Conservation (phyloP, 2,329 filamentous ascomycete genomes). For the Phyllosticta citriasiana region DNA sequence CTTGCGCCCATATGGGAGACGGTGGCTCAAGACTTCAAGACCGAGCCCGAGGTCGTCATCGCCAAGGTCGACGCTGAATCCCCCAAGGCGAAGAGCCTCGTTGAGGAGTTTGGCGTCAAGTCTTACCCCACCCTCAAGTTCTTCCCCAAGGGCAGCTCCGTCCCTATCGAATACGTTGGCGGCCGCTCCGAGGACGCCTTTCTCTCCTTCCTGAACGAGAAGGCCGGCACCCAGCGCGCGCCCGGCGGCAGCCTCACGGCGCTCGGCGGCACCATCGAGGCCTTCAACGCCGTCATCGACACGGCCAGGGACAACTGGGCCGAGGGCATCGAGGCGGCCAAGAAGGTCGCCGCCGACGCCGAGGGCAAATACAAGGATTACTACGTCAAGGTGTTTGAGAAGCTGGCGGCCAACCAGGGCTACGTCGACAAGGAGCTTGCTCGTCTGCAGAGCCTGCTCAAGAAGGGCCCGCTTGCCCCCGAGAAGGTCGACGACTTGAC, state of each 20-base stretch:
- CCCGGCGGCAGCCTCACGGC: conserved; percentile 70
- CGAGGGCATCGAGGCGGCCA: conserved; percentile 59
- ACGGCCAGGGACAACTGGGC: conserved; percentile 56
- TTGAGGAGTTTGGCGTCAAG: conserved; percentile 64
- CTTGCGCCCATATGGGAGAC: conserved; percentile 87
- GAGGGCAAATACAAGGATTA: conserved; percentile 76
- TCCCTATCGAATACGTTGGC: conserved; percentile 60
- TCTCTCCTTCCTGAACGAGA: conserved; percentile 73
- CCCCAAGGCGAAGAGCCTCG: conserved; percentile 69
- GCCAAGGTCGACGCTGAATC: conserved; percentile 95
- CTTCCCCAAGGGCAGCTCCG: conserved; percentile 77
- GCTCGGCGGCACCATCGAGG: conserved; percentile 70
- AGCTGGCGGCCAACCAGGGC: conserved; percentile 65
- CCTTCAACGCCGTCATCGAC: conserved; percentile 64
- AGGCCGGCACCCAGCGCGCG: conserved; percentile 77
- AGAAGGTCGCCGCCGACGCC: conserved; percentile 48
- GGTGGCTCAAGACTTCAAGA: conserved; percentile 69
- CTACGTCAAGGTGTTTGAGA: conserved; percentile 85
- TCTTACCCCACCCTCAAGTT: conserved; percentile 97
- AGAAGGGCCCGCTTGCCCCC: conserved; percentile 75
- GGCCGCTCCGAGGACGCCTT: conserved; percentile 69
- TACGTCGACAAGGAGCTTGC: conserved; percentile 80
- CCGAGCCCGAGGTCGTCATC: conserved; percentile 69
- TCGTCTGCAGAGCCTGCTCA: conserved; percentile 67
- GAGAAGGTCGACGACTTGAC: conserved; percentile 84